Percentiles rank a stretch among this genome's conserved stretches.
Conservation (phyloP, 345 rosid genomes). For the Rhodomyrtus tomentosa region DNA sequence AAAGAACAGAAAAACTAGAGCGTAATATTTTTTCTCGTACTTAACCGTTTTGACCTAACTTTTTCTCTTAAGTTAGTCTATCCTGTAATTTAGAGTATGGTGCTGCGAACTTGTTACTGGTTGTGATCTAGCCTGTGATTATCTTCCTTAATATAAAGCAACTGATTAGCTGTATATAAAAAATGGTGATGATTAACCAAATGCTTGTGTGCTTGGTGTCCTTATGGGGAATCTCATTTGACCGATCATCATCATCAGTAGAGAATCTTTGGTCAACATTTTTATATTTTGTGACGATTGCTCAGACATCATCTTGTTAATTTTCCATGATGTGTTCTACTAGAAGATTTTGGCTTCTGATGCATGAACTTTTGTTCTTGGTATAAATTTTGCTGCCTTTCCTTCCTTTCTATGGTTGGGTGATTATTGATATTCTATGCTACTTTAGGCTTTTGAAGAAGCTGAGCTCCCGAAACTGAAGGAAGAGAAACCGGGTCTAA, state of each 20-base stretch:
- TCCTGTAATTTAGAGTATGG: neutral
- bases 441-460: conserved; percentile 82
- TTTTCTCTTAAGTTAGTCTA: neutral
- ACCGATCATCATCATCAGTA: neutral
- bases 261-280: neutral
- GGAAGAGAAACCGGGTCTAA: conserved; percentile 95
- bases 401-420: neutral
- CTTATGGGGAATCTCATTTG: neutral
- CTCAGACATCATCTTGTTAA: too few species aligned
- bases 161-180: neutral
- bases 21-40: neutral
- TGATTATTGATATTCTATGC: neutral
- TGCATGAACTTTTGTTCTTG: too few species aligned
- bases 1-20: neutral
- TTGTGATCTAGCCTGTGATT: neutral
- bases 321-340: too few species aligned
- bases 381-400: neutral
- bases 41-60: neutral
- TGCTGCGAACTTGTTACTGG: neutral
- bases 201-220: neutral
- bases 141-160: neutral
- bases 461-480: conserved; percentile 85
- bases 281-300: too few species aligned
- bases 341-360: too few species aligned
- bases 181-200: neutral